Percentiles rank a stretch among this genome's conserved stretches.
Conservation (phyloP, 768 basidiomycete genomes). For the Pholiota microspora region DNA sequence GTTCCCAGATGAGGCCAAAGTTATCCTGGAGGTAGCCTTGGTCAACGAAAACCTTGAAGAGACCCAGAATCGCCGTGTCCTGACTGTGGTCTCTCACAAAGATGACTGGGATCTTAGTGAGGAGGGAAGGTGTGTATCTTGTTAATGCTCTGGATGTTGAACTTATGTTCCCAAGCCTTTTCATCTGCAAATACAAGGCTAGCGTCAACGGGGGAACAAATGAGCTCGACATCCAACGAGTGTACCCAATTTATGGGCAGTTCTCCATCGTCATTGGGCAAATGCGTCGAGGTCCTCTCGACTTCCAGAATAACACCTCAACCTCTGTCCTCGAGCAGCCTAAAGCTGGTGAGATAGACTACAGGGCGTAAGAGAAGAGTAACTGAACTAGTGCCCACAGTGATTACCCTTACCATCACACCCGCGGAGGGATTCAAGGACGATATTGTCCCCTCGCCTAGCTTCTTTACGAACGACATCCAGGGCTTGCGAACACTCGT, state of each 20-base stretch:
- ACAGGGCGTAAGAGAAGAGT: not conserved
- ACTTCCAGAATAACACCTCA: slow-evolving; percentile 23
- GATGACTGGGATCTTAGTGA: slow-evolving; percentile 41
- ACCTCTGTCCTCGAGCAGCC: slow-evolving; percentile 31
- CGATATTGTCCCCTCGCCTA: slow-evolving; percentile 28
- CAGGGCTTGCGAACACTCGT: slow-evolving; percentile 45
- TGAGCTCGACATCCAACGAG: slow-evolving; percentile 43
- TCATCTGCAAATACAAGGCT: slow-evolving; percentile 42
- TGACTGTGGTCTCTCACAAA: slow-evolving; percentile 52
- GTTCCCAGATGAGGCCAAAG: slow-evolving; percentile 43
- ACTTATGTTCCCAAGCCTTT: slow-evolving; percentile 35
- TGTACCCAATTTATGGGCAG: slow-evolving; percentile 54
- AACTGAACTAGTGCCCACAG: slow-evolving; percentile 27
- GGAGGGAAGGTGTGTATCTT: slow-evolving; percentile 49
- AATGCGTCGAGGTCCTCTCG: slow-evolving; percentile 36
- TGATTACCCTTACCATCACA: slow-evolving; percentile 52
- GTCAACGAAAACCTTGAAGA: slow-evolving; percentile 20
- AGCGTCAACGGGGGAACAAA: slow-evolving; percentile 22
- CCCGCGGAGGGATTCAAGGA: slow-evolving; percentile 35
- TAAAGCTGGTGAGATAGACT: slow-evolving; percentile 35
- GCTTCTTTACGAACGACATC: slow-evolving; percentile 47
- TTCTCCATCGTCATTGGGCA: slow-evolving; percentile 61
- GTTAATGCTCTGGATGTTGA: slow-evolving; percentile 7
- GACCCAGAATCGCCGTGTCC: slow-evolving; percentile 31
- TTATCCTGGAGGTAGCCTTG: slow-evolving; percentile 37